Evolutionary conservation across 352 stramenopile species (phyloP), one percentile per base, ranked within the genome.

Genomic region (Globisporangium cederbergense): DNA sequence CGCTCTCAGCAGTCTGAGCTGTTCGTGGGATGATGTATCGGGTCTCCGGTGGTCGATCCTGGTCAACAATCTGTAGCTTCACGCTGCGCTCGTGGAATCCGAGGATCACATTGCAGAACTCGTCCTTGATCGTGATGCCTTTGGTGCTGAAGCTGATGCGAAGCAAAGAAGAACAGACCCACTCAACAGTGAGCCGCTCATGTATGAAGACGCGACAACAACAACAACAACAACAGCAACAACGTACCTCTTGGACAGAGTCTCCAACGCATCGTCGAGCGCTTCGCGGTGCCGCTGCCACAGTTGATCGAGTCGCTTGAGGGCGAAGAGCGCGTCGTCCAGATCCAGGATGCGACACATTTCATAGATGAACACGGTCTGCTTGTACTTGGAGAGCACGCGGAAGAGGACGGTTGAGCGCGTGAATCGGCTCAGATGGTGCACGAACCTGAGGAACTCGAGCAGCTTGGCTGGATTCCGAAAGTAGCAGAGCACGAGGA

Each of bases 51-150:
- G 50, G 10, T 11, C 9, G 8, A 32, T 22, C 18, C 3, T 22
- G 36, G 7, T 53, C 43, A 4, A 8, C 53, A 18, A 59, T 22
- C 10, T 67, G 10, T 25, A 25, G 22, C 7, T 59, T 66, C 4
- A 60, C 50, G 36, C 56, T 61, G 25, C 65, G 49, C n/a, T 78
- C 76, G 59, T 51, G 59, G 62, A 79, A 89, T 1, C 79, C 78
- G 2, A 88, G 60, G n/a, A 91, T 70, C 16, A 88, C 65, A 67
- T 91, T 80, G 58, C 81, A 91, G 47, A 91, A 89, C 9, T 78
- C 75, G 53, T 86, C 78, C 18, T 83, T 79, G 46, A 72, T 53
- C 66, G 54, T 16, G 50, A 64, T 18, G 18, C 72, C 10, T 54
- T 63, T 40, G 14, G 36, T 28, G 14, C 8, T 10, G 8, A 60